Evolutionary conservation across 768 basidiomycete species (phyloP).

Genomic region (Hortiboletus flavorubellus): DNA sequence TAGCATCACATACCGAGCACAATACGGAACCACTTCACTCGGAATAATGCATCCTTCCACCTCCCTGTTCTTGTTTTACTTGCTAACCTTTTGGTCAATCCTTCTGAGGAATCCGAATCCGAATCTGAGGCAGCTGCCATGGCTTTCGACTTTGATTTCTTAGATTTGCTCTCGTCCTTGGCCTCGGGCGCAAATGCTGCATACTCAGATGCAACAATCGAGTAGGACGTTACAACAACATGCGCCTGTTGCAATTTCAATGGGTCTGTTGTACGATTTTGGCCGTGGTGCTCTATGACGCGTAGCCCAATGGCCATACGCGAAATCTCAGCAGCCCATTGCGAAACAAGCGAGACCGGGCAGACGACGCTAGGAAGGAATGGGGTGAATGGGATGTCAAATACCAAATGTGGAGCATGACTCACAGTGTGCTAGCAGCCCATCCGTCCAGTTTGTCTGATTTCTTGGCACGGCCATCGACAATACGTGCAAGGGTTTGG

Average conservation of each 20-base stretch:
- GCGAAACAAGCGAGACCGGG: conserved; percentile 81
- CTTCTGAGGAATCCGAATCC: conserved; percentile 36
- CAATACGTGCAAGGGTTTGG: conserved; percentile 83
- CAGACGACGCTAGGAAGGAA: conserved; percentile 65
- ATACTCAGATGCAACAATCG: conserved; percentile 79
- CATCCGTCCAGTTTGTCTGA: conserved; percentile 71
- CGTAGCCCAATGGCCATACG: conserved; percentile 64
- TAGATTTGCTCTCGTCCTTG: conserved; percentile 54
- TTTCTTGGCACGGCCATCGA: conserved; percentile 71
- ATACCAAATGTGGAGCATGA: not conserved
- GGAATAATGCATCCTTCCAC: conserved; percentile 64
- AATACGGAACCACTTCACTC: conserved; percentile 78
- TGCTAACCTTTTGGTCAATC: conserved; percentile 38
- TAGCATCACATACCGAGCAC: conserved; percentile 62
- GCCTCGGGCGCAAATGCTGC: conserved; percentile 45
- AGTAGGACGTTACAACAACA: conserved; percentile 86
- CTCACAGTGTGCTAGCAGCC: conserved; percentile 65
- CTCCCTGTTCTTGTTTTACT: conserved; percentile 44
- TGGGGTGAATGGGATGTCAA: not conserved
- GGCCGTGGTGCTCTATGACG: conserved; percentile 84
- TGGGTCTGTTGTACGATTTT: conserved; percentile 66
- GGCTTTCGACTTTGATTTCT: conserved; percentile 37
- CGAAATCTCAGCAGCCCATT: conserved; percentile 86
- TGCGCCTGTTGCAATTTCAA: conserved; percentile 49
- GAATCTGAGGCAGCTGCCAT: conserved; percentile 27